phyloP scores from a whole-genome alignment of 1,284 basidiomycete species.

The Naganishia sp. region DNA sequence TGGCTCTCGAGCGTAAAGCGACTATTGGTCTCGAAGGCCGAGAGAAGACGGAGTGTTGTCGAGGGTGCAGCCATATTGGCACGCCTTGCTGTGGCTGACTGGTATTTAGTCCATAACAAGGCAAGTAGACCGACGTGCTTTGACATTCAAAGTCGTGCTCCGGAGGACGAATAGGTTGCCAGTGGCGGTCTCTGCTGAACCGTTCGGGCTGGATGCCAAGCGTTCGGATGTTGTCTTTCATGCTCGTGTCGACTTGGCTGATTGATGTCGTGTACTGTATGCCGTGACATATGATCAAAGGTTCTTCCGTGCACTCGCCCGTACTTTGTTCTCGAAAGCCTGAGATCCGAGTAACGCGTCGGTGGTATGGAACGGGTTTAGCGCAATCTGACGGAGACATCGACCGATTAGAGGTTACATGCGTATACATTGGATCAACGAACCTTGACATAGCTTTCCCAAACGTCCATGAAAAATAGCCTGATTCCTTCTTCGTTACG shows the following conservation, averaged over 20 bases:
- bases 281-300: constrained; percentile 55
- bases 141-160: too few species aligned
- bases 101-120: too few species aligned
- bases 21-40: too few species aligned
- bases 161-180: too few species aligned
- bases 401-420: neutral
- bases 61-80: too few species aligned
- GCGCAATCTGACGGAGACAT: constrained; percentile 64
- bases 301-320: constrained; percentile 82
- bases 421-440: neutral
- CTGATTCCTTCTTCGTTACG: constrained; percentile 96
- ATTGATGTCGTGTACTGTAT: neutral
- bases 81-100: too few species aligned
- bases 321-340: constrained; percentile 77
- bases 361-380: constrained; percentile 91
- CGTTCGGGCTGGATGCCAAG: too few species aligned
- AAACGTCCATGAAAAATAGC: constrained; percentile 84
- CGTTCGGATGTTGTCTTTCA: too few species aligned
- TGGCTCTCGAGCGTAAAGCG: too few species aligned
- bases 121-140: too few species aligned
- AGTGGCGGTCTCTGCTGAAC: too few species aligned
- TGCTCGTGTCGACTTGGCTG: neutral
- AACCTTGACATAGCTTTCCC: constrained; percentile 94
- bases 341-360: constrained; percentile 76
- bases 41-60: too few species aligned